Evolutionary conservation across 2,329 filamentous ascomycete genomes (phyloP), one percentile per base, ranked within the genome.

Genomic region (Aspergillus ochraceus): DNA sequence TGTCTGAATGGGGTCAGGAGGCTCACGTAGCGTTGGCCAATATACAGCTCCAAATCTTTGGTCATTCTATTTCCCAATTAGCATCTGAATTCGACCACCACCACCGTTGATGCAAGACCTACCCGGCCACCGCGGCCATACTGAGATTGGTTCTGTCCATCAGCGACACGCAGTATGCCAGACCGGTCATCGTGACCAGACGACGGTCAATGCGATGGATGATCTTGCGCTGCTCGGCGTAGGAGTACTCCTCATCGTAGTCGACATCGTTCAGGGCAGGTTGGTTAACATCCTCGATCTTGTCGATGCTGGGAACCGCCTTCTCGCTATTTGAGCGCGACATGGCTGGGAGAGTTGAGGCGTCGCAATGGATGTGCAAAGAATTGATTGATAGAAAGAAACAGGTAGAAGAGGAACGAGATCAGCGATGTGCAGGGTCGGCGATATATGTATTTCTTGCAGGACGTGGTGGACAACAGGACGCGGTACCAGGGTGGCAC

Each of bases 101-200:
- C 91, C 91, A 78, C 91, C 81, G 64, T 80, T 70, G 36, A 22
- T 85, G 86, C 45, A 46, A 42, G 9, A 85, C 71, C 59, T 68
- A 83, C 81, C 83, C 91, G 24, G 90, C 90, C 71, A 94, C 88
- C 51, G 85, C 85, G 46, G 90, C 90, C 20, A 85, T 22, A 81
- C 30, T 80, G 72, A 93, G 77, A 73, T 94, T 94, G 3, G 89
- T 91, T 32, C 91, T 82, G 71, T 95, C 90, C 86, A 93, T 90
- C 61, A 93, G 77, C 64, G 85, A 89, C 66, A 91, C 81, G 72
- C 88, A 91, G 75, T 92, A 93, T 76, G 91, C 83, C 63, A 82
- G 71, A 26, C 87, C 88, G 5, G 86, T 83, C 0, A 83, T 86
- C 5, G 83, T 70, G 52, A 90, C 83, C 6, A 90, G 77, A 1